phyloP scores from a whole-genome alignment of 139 green algal species.

The Chlorella vulgaris region DNA sequence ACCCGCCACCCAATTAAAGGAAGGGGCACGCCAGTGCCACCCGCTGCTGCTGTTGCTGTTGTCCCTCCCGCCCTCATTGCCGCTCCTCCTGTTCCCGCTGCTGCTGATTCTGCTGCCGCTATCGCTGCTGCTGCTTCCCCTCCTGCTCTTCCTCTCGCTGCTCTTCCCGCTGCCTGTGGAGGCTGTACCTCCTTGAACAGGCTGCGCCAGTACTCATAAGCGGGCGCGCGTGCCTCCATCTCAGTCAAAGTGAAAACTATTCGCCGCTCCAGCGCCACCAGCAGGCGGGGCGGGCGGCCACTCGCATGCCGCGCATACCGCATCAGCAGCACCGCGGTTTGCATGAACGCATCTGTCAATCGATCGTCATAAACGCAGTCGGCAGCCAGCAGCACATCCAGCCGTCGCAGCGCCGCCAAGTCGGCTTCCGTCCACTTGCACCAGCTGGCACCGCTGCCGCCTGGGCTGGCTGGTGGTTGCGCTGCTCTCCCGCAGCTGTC shows the following conservation, averaged over 20 bases:
- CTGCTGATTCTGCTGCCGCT: background rate
- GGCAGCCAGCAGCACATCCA: constrained; percentile 24
- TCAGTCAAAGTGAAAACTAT: constrained; percentile 20
- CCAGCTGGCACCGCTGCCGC: background rate
- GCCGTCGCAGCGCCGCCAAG: background rate
- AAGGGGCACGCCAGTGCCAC: background rate
- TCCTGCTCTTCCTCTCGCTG: background rate
- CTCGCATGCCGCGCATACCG: background rate
- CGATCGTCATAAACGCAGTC: constrained; percentile 21
- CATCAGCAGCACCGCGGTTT: constrained; percentile 22
- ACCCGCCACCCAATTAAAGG: constrained; percentile 11
- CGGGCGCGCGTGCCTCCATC: background rate
- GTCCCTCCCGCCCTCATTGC: background rate
- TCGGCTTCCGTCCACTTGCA: constrained; percentile 13
- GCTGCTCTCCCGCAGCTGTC: background rate
- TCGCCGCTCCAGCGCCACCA: constrained; percentile 33
- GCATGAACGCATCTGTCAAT: constrained; percentile 31
- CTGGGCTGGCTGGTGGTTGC: background rate
- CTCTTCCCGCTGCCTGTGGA: background rate
- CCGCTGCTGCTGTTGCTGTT: background rate
- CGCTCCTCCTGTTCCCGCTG: background rate
- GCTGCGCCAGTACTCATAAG: constrained; percentile 27
- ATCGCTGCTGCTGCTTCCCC: background rate
- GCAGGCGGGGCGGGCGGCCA: constrained; percentile 5
- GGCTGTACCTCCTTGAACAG: constrained; percentile 3